Evolutionary conservation across 129 eudicot species (phyloP), one percentile per base, ranked within the genome.

Genomic region (Flaveria ramosissima): DNA sequence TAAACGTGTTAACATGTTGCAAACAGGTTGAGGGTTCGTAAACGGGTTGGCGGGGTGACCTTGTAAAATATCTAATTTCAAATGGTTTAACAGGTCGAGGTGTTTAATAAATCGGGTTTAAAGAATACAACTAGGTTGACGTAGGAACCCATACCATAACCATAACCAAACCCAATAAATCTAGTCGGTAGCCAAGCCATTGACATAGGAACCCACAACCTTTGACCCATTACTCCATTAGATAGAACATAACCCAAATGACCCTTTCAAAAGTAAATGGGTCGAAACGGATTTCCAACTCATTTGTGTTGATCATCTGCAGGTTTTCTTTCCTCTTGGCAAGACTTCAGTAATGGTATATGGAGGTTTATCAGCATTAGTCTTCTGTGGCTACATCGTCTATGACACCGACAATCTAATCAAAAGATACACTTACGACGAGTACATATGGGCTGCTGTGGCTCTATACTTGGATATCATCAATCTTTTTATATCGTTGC

Each of bases 381-480:
- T 92, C 42, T 92, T 92, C 81, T 87, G 91, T 13, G 97, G 85
- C 11, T 92, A 80, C 76, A 86, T 92, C 57, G 83, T 92, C 56
- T 92, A 85, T 51, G 97, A 92, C 60, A 92, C 97, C 6, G 89
- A 89, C 76, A 89, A 89, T 68, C 59, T 92, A 72, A 92, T 92
- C 77, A 92, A 89, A 81, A 85, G 91, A 53, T 86, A 51, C 77
- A 65, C 72, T 71, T 92, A 92, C 9, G 97, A 92, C 39, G 91
- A 92, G 61, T 92, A 87, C 39, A 79, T 92, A 15, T 70, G 80
- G 41, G 97, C 97, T 70, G 91, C 96, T 32, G 74, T 71, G 8
- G 70, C 88, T 19, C 86, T 92, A 13, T 92, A 80, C 77, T 71
- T 88, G 8, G 97, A 92, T 81, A 89, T 92, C 68, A 66, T 92